Evolutionary conservation across 1,284 basidiomycete species (phyloP).

Genomic region (Cutaneotrichosporon mucoides): DNA sequence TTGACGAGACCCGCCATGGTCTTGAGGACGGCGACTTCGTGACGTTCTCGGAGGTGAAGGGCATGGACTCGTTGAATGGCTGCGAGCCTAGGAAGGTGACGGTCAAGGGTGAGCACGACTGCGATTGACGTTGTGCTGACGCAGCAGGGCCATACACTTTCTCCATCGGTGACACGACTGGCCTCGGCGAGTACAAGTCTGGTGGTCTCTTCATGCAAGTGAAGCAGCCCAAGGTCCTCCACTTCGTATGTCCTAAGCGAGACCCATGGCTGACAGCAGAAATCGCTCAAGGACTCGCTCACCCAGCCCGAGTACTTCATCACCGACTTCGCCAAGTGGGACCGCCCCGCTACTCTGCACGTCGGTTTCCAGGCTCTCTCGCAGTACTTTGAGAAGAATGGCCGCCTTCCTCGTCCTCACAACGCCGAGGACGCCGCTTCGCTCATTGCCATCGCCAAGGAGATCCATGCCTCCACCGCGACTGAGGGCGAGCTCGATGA

Average conservation of each 20-base stretch:
- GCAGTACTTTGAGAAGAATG: constrained; percentile 66
- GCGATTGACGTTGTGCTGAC: constrained; percentile 1
- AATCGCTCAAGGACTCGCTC: constrained; percentile 86
- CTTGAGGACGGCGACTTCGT: constrained; percentile 98
- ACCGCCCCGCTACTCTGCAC: constrained; percentile 85
- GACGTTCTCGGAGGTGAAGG: constrained; percentile 95
- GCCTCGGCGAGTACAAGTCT: constrained; percentile 70
- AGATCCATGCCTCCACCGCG: constrained; percentile 56
- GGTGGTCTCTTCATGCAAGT: constrained; percentile 98
- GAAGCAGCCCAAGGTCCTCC: constrained; percentile 95
- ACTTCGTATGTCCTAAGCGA: constrained; percentile 54
- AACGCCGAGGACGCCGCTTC: constrained; percentile 74
- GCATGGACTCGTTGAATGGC: constrained; percentile 86
- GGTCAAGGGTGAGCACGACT: constrained; percentile 64
- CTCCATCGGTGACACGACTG: constrained; percentile 82
- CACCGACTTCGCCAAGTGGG: constrained; percentile 97
- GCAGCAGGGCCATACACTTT: constrained; percentile 80
- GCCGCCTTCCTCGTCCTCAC: constrained; percentile 74
- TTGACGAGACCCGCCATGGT: constrained; percentile 96
- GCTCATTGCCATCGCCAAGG: constrained; percentile 72
- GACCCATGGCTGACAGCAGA: constrained; percentile 38
- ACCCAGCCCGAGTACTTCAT: constrained; percentile 83
- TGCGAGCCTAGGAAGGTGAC: constrained; percentile 86
- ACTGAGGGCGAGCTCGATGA: constrained; percentile 70
- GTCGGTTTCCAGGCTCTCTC: constrained; percentile 93